Evolutionary conservation across 1,284 basidiomycete species (phyloP).

Genomic region (Trichosporon inkin): DNA sequence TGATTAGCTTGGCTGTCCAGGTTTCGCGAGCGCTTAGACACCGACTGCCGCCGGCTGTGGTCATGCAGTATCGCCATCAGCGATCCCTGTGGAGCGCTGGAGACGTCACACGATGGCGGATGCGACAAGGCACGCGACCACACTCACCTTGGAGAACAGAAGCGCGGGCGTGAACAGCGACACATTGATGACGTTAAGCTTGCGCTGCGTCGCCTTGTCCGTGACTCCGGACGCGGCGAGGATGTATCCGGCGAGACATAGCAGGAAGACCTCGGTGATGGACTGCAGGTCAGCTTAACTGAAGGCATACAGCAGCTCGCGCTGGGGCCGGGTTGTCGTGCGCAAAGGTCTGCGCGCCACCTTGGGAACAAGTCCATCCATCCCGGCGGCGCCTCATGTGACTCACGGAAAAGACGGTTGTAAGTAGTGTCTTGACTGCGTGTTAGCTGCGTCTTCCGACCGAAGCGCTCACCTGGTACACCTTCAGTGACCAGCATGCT

Average conservation of each 20-base stretch:
- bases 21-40: neutral
- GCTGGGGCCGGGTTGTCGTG: too few relatives aligned
- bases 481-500: conserved; percentile 12
- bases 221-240: conserved; percentile 74
- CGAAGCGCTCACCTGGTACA: conserved; percentile 14
- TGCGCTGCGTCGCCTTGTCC: conserved; percentile 82
- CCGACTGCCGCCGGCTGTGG: neutral
- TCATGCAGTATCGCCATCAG: too few relatives aligned
- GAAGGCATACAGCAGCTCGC: neutral
- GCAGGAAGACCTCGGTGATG: conserved; percentile 80
- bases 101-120: too few relatives aligned
- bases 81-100: too few relatives aligned
- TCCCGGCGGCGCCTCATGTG: neutral
- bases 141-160: conserved; percentile 85
- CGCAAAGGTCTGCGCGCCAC: too few relatives aligned
- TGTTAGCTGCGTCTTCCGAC: neutral
- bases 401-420: conserved; percentile 59
- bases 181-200: conserved; percentile 57
- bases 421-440: conserved; percentile 24
- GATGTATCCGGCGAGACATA: conserved; percentile 80
- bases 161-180: conserved; percentile 88
- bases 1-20: neutral
- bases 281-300: conserved; percentile 56
- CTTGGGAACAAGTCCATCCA: too few relatives aligned
- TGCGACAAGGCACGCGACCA: too few relatives aligned